Percentiles rank a stretch among this genome's conserved stretches.
Evolutionary conservation across 2,329 filamentous ascomycete genomes (phyloP).

Genomic region (Aspergillus aculeatinus): DNA sequence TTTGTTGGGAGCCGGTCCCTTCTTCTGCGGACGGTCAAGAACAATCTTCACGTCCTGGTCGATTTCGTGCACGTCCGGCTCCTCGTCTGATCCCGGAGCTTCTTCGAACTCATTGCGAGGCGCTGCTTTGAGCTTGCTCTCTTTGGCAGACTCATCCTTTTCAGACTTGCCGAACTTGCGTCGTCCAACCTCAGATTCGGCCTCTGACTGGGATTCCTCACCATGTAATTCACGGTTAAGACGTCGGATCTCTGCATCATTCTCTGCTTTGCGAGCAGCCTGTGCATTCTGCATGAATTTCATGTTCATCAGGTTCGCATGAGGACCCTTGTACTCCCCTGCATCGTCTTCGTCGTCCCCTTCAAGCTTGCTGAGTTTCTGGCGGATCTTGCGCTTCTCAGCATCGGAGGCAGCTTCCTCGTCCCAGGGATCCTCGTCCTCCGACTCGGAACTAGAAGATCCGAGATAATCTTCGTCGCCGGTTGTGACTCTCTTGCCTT

Average conservation of each 20-base stretch:
- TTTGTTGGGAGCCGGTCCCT: constrained; percentile 13
- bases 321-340: constrained; percentile 43
- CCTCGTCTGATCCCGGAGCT: constrained; percentile 51
- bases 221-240: constrained; percentile 69
- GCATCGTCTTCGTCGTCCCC: constrained; percentile 44
- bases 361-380: constrained; percentile 50
- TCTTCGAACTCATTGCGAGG: constrained; percentile 63
- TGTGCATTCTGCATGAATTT: constrained; percentile 94
- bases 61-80: constrained; percentile 22
- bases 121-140: constrained; percentile 27
- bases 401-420: constrained; percentile 49
- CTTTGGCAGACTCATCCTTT: constrained; percentile 29
- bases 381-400: constrained; percentile 37
- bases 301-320: constrained; percentile 74
- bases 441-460: constrained; percentile 62
- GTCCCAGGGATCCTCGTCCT: constrained; percentile 58
- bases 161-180: constrained; percentile 42
- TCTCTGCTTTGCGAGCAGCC: constrained; percentile 70
- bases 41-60: constrained; percentile 39
- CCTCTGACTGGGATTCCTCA: constrained; percentile 57
- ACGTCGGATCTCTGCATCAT: constrained; percentile 71
- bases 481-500: constrained; percentile 65
- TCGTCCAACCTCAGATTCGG: constrained; percentile 64
- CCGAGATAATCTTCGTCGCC: constrained; percentile 57
- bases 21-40: constrained; percentile 26